Base-by-base conservation (phyloP, 1,284 basidiomycete species). In the Pseudozyma tsukubaensis region DNA sequence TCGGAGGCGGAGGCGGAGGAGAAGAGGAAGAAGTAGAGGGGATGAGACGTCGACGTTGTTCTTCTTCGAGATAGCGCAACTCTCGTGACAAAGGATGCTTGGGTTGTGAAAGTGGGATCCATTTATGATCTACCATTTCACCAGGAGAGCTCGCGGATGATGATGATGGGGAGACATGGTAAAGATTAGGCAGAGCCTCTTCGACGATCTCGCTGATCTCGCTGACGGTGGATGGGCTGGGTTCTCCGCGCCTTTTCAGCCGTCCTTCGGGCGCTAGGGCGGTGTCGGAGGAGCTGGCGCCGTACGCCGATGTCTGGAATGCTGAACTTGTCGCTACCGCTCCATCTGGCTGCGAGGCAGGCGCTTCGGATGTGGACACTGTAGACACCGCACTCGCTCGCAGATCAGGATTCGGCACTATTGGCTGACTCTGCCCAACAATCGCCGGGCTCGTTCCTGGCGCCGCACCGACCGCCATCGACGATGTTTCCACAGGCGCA, bases 171-270 rank as follows among this genome's bases (percentile, higher is more conserved):
- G 35, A 24, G 11, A 10, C 4, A 29, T 29, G 42, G 34, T 19
- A 24, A 35, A 32, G n/a, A 36, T 36, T 8, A 43, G 29, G 2
- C 42, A 56, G n/a, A 36, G 35, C 18, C 51, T 62, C 54, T 43
- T 56, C 50, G 18, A 57, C 43, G 13, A 63, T 51, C 21, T 50
- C 49, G n/a, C 1, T 29, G 24, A 29, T 29, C 24, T 29, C 3
- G 24, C 24, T 29, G 24, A 29, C 24, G 24, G 24, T 29, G 24
- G 24, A 3, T 6, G 24, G 24, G 24, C 24, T 29, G 24, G 24
- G 24, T 29, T 29, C 24, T 29, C 24, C 24, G 24, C 24, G 24
- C 24, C 29, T 47, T 19, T 12, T 47, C 13, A 47, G 21, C 34
- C 24, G 7, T 1, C 45, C 45, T 29, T 29, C 6, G 24, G 24